phyloP scores from a whole-genome alignment of 1,284 basidiomycete genomes.

The Acaromyces ingoldii region DNA sequence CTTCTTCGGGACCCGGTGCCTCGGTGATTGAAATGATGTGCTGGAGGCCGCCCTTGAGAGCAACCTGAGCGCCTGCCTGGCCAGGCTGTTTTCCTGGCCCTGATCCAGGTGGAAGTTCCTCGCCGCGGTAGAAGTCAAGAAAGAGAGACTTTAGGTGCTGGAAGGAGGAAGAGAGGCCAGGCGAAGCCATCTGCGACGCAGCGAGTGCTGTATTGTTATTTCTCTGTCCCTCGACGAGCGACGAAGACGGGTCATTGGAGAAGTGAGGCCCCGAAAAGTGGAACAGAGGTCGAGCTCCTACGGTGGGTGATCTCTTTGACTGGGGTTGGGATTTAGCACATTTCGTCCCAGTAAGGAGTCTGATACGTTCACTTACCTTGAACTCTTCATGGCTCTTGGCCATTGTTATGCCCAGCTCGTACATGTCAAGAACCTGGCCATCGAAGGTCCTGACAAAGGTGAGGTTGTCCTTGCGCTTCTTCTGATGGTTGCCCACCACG shows the following conservation, averaged over 20 bases:
- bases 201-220: background rate
- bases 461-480: slow-evolving; percentile 87
- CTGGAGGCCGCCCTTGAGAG: slow-evolving; percentile 65
- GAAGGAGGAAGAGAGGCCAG: slow-evolving; percentile 17
- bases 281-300: slow-evolving; percentile 68
- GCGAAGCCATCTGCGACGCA: background rate
- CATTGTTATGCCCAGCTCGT: slow-evolving; percentile 81
- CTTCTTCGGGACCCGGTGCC: slow-evolving; percentile 14
- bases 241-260: slow-evolving; percentile 21
- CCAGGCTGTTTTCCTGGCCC: slow-evolving; percentile 9
- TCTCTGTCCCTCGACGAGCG: too few relatives aligned
- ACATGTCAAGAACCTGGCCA: slow-evolving; percentile 82
- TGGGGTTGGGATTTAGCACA: background rate
- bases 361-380: slow-evolving; percentile 61
- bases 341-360: background rate
- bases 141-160: slow-evolving; percentile 75
- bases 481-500: slow-evolving; percentile 82
- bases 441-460: slow-evolving; percentile 85
- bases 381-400: slow-evolving; percentile 74
- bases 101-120: slow-evolving; percentile 54
- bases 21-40: slow-evolving; percentile 66
- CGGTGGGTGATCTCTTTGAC: slow-evolving; percentile 5
- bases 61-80: background rate
- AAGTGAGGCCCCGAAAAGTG: slow-evolving; percentile 73
- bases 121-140: slow-evolving; percentile 77